Evolutionary conservation across 176 grass and related monocot genomes (phyloP).

Genomic region (Poa pratensis): DNA sequence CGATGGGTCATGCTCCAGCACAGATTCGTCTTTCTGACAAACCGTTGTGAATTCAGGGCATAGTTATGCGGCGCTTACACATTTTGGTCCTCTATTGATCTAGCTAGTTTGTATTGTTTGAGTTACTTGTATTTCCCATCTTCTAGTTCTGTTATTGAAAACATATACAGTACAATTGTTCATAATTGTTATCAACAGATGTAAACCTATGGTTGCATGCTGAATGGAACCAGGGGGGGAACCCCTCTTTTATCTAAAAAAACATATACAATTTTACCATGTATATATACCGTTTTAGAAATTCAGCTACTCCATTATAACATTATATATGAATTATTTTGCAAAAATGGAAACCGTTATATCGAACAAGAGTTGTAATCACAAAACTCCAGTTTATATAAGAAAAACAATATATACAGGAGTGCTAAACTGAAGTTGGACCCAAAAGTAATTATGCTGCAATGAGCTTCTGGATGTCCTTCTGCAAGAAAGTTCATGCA

Average conservation of each 20-base stretch:
- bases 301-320: too few species aligned
- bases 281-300: too few species aligned
- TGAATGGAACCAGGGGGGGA: too few species aligned
- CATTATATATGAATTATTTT: constrained; percentile 34
- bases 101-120: not conserved
- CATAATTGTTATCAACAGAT: too few species aligned
- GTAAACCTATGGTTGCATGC: too few species aligned
- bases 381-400: constrained; percentile 12
- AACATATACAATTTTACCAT: too few species aligned
- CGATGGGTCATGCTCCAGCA: constrained; percentile 39
- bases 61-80: not conserved
- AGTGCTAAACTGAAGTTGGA: constrained; percentile 36
- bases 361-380: not conserved
- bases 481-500: constrained; percentile 60
- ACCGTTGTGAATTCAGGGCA: not conserved
- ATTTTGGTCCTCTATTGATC: not conserved
- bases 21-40: constrained; percentile 51
- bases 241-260: too few species aligned
- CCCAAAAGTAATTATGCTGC: constrained; percentile 54
- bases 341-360: constrained; percentile 12
- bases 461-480: constrained; percentile 87
- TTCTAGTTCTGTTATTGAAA: too few species aligned
- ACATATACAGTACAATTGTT: too few species aligned
- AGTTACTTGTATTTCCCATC: too few species aligned
- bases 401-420: constrained; percentile 38